Conservation (phyloP, 2,329 filamentous ascomycete species). For the Moelleriella libera region DNA sequence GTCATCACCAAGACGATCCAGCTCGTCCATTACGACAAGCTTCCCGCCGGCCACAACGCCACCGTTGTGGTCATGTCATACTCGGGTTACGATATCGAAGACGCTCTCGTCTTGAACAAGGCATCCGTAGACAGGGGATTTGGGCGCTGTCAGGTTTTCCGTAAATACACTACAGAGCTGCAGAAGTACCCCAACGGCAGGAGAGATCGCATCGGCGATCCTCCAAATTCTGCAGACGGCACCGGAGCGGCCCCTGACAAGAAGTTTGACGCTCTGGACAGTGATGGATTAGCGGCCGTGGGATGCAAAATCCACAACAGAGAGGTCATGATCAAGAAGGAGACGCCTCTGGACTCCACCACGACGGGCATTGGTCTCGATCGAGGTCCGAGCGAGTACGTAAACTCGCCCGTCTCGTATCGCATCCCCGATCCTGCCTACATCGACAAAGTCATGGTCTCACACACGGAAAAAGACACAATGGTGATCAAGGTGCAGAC, state of each 20-base stretch:
- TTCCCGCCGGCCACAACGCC: conserved; percentile 92
- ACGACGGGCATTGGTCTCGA: conserved; percentile 59
- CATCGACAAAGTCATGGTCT: conserved; percentile 93
- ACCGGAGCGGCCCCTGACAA: conserved; percentile 46
- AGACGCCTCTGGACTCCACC: conserved; percentile 64
- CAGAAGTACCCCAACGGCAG: conserved; percentile 81
- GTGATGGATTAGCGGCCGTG: conserved; percentile 80
- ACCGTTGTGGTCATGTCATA: conserved; percentile 99
- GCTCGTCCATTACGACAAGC: conserved; percentile 90
- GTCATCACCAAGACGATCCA: conserved; percentile 96
- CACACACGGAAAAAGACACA: conserved; percentile 73
- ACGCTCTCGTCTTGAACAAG: conserved; percentile 93
- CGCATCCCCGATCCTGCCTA: conserved; percentile 73
- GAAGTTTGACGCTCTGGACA: conserved; percentile 61
- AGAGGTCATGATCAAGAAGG: conserved; percentile 84
- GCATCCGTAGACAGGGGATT: conserved; percentile 91
- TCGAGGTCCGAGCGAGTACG: conserved; percentile 46
- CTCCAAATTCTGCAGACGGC: conserved; percentile 34
- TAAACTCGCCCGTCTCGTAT: conserved; percentile 61
- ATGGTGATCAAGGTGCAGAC: conserved; percentile 89
- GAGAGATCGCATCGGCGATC: conserved; percentile 49
- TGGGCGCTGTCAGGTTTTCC: conserved; percentile 93
- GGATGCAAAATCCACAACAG: conserved; percentile 65
- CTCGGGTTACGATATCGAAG: conserved; percentile 98
- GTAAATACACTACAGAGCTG: conserved; percentile 77